Evolutionary conservation across 495 filamentous ascomycete species (phyloP).

Genomic region (Aspergillus carlsbadensis): DNA sequence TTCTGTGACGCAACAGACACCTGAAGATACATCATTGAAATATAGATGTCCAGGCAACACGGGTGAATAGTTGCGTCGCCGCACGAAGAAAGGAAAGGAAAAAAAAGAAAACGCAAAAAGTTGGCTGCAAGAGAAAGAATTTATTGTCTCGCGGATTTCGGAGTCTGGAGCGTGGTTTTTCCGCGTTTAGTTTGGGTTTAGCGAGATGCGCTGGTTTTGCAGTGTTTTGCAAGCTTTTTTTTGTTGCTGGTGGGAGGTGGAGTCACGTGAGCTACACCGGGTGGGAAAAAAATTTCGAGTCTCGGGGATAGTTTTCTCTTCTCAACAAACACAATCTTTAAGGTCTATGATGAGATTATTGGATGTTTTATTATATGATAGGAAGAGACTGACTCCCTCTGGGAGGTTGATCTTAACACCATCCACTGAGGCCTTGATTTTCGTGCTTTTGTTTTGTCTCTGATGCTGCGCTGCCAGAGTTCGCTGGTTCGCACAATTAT

Average conservation of each 20-base stretch:
- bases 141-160: constrained; percentile 21
- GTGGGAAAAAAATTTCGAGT: constrained; percentile 3
- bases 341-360: constrained; percentile 56
- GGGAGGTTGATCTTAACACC: constrained; percentile 54
- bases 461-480: not conserved
- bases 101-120: constrained; percentile 24
- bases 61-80: constrained; percentile 53
- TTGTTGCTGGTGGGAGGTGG: no score
- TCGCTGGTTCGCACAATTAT: not conserved
- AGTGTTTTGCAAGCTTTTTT: not conserved
- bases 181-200: no score
- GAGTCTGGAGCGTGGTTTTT: not conserved
- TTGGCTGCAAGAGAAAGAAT: constrained; percentile 13
- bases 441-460: not conserved
- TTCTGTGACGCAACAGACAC: constrained; percentile 64
- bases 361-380: constrained; percentile 52
- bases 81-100: constrained; percentile 58
- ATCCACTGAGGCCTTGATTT: constrained; percentile 42
- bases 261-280: constrained; percentile 12
- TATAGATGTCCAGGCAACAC: constrained; percentile 30
- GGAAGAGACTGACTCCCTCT: constrained; percentile 60
- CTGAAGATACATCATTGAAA: constrained; percentile 52
- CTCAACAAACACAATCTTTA: constrained; percentile 27
- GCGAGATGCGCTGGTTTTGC: not conserved
- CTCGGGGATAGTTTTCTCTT: constrained; percentile 19